Percentiles rank a stretch among this genome's conserved stretches.
Evolutionary conservation across 78 protist genomes (phyloP).

Genomic region (Dictyostelium firmibasis): DNA sequence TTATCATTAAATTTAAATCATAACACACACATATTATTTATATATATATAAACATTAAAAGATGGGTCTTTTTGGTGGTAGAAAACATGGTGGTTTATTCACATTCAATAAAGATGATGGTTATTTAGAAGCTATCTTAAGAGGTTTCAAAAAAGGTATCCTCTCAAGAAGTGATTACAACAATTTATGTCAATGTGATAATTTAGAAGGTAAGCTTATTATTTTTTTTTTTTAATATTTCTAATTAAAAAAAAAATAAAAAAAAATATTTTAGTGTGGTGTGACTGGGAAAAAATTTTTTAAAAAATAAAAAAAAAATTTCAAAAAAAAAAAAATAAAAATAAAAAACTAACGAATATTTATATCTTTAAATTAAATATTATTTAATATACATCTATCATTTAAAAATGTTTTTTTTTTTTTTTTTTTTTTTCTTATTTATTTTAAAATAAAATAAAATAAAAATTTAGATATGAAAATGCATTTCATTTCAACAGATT

Average conservation of each 20-base stretch:
- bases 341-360: not conserved
- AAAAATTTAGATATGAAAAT: slow-evolving; percentile 92
- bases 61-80: slow-evolving; percentile 51
- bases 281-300: not conserved
- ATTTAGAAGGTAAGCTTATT: slow-evolving; percentile 90
- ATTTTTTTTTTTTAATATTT: not conserved
- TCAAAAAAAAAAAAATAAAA: too few species aligned
- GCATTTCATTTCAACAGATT: slow-evolving; percentile 93
- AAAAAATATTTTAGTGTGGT: not conserved
- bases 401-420: not conserved
- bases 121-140: slow-evolving; percentile 90
- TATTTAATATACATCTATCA: too few species aligned
- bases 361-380: too few species aligned
- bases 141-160: slow-evolving; percentile 90
- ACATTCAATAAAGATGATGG: slow-evolving; percentile 94
- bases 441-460: not conserved
- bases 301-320: too few species aligned
- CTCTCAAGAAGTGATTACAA: slow-evolving; percentile 90
- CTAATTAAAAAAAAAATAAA: not conserved
- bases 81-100: slow-evolving; percentile 77
- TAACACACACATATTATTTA: not conserved
- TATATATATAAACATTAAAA: not conserved
- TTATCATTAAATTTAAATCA: not conserved
- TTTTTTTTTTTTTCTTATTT: too few species aligned
- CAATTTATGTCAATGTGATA: slow-evolving; percentile 97